These are phyloP conservation scores for Desmodesmus armatus DNA, from an alignment of 139 green algal genomes.

Conservation along the genomic window DNA sequence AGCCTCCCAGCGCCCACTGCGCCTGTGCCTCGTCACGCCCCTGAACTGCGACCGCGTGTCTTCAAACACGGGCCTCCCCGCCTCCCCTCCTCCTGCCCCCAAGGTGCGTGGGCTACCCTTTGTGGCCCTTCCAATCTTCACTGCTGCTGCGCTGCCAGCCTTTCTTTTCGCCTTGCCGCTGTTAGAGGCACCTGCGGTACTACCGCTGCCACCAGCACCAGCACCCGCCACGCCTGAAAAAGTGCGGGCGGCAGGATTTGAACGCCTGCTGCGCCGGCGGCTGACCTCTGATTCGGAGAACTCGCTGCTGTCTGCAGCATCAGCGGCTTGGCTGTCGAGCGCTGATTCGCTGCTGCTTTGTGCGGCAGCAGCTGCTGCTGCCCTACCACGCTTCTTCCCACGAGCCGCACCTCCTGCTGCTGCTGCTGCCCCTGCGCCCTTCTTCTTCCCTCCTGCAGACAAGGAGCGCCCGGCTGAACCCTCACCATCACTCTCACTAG, in stretches of 20 bases:
- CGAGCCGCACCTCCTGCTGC: background rate
- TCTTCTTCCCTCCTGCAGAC: background rate
- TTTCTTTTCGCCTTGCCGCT: no score
- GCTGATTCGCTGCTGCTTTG: background rate
- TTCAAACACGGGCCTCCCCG: background rate
- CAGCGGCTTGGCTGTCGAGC: background rate
- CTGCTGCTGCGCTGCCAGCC: background rate
- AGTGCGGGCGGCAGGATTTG: no score
- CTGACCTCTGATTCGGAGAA: no score
- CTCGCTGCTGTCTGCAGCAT: slow-evolving; percentile 1
- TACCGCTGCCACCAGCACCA: no score
- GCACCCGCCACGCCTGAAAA: no score
- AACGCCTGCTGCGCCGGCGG: no score
- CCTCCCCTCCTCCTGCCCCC: background rate
- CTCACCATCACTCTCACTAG: background rate
- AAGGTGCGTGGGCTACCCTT: background rate
- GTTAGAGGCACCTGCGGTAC: no score
- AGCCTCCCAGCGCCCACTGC: slow-evolving; percentile 80
- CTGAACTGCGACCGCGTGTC: slow-evolving; percentile 64
- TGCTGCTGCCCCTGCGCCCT: background rate
- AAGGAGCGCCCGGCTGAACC: background rate
- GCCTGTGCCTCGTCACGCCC: slow-evolving; percentile 84
- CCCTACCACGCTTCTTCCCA: background rate
- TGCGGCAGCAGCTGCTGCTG: background rate
- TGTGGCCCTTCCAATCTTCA: background rate